Conservation (phyloP, 139 green algal species). For the Picochlorum sp. region DNA sequence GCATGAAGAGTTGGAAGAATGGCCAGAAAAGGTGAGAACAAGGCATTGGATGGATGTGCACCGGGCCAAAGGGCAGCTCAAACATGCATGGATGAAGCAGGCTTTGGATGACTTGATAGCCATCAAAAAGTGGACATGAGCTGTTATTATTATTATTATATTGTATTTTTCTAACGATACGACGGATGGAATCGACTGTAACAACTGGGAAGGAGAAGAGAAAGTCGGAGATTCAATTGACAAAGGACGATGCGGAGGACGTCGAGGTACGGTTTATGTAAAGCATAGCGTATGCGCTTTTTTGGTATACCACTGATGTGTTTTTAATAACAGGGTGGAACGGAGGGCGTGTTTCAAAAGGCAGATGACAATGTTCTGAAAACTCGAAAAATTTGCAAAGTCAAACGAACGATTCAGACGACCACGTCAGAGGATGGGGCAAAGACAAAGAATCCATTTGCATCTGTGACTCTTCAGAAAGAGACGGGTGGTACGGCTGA, state of each 20-base stretch:
- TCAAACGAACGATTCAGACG: slow-evolving; percentile 9
- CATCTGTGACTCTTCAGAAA: slow-evolving; percentile 6
- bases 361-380: slow-evolving; percentile 48
- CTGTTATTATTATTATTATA: neutral
- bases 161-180: slow-evolving; percentile 21
- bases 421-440: neutral
- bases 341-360: slow-evolving; percentile 37
- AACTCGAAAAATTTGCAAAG: slow-evolving; percentile 43
- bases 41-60: too few species aligned
- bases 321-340: slow-evolving; percentile 8
- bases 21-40: slow-evolving; percentile 54
- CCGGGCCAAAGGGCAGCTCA: neutral
- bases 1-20: slow-evolving; percentile 67
- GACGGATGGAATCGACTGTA: slow-evolving; percentile 41
- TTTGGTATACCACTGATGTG: neutral
- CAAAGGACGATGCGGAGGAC: slow-evolving; percentile 41
- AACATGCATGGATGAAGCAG: slow-evolving; percentile 72
- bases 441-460: slow-evolving; percentile 27
- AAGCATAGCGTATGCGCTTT: neutral
- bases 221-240: slow-evolving; percentile 43
- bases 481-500: neutral
- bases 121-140: neutral
- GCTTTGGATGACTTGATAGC: slow-evolving; percentile 37
- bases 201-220: slow-evolving; percentile 43
- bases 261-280: neutral